These are phyloP conservation scores for Suzukiozyma palmioleophila DNA, from an alignment of 1,139 yeast genomes.

Conservation along the genomic window DNA sequence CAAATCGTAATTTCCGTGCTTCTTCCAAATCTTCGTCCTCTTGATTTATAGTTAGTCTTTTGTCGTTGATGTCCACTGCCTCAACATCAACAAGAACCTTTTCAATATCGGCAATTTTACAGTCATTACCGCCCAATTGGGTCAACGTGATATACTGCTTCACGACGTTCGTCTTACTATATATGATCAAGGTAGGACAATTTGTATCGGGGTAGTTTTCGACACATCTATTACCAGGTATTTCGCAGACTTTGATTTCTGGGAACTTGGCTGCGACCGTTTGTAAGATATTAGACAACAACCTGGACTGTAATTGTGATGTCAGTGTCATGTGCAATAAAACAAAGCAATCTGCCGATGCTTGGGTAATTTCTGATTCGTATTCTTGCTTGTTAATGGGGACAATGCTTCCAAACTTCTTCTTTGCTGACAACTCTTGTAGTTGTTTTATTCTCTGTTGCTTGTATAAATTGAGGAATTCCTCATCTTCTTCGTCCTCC, in stretches of 20 bases:
- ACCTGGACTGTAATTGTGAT: constrained; percentile 68
- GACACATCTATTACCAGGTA: constrained; percentile 82
- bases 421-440: constrained; percentile 51
- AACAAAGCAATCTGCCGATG: constrained; percentile 58
- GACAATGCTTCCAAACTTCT: constrained; percentile 71
- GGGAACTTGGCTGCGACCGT: constrained; percentile 54
- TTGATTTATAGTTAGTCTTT: constrained; percentile 59
- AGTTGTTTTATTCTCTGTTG: constrained; percentile 73
- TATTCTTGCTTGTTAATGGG: constrained; percentile 87
- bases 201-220: constrained; percentile 86
- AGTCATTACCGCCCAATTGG: constrained; percentile 79
- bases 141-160: constrained; percentile 78
- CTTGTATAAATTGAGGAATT: constrained; percentile 67
- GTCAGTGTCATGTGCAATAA: constrained; percentile 73
- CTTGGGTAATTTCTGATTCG: constrained; percentile 77
- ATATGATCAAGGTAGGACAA: constrained; percentile 86
- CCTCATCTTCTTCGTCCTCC: constrained; percentile 78
- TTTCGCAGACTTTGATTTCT: constrained; percentile 90
- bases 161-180: constrained; percentile 68
- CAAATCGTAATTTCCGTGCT: constrained; percentile 46
- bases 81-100: constrained; percentile 58
- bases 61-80: constrained; percentile 63
- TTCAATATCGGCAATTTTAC: constrained; percentile 67
- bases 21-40: constrained; percentile 49
- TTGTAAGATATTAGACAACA: constrained; percentile 53